These are phyloP conservation scores for Phytophthora fragariae DNA, from an alignment of 352 stramenopile species.

Conservation along the genomic window DNA sequence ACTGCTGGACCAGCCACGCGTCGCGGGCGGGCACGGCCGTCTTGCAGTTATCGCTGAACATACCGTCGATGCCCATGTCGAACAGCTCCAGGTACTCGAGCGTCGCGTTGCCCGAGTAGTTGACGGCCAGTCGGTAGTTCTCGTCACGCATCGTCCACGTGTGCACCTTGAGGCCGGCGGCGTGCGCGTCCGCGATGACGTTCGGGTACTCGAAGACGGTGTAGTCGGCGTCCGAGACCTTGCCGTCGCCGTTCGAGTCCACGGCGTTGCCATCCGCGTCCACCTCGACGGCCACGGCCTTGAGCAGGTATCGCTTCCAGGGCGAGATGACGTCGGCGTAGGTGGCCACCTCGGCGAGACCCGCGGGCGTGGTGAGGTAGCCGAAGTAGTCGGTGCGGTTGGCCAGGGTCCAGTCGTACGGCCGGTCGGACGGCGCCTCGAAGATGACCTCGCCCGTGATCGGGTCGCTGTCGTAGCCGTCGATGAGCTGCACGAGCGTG, in stretches of 20 bases:
- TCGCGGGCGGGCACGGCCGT: slow-evolving; percentile 51
- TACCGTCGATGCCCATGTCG: slow-evolving; percentile 60
- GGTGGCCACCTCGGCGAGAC: slow-evolving; percentile 69
- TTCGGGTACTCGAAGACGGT: slow-evolving; percentile 47
- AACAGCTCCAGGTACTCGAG: slow-evolving; percentile 78
- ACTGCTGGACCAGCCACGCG: slow-evolving; percentile 44
- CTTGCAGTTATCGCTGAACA: slow-evolving; percentile 76
- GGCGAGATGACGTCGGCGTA: slow-evolving; percentile 79
- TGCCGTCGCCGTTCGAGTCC: slow-evolving; percentile 73
- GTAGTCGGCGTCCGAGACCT: slow-evolving; percentile 69
- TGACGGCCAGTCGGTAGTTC: slow-evolving; percentile 59
- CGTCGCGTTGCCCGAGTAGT: slow-evolving; percentile 70
- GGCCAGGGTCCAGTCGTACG: slow-evolving; percentile 74
- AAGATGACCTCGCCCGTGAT: slow-evolving; percentile 62
- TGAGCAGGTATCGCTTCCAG: slow-evolving; percentile 86
- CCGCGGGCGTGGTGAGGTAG: slow-evolving; percentile 60
- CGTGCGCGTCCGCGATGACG: slow-evolving; percentile 63
- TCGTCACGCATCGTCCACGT: slow-evolving; percentile 78
- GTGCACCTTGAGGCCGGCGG: slow-evolving; percentile 61
- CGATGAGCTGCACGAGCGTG: slow-evolving; percentile 86
- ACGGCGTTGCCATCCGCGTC: slow-evolving; percentile 48
- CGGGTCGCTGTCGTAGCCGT: slow-evolving; percentile 60
- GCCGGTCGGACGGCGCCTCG: slow-evolving; percentile 50
- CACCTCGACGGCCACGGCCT: slow-evolving; percentile 53
- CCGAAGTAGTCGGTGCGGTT: slow-evolving; percentile 62